Conservation (phyloP, 495 filamentous ascomycete genomes). For the Aspergillus hancockii region DNA sequence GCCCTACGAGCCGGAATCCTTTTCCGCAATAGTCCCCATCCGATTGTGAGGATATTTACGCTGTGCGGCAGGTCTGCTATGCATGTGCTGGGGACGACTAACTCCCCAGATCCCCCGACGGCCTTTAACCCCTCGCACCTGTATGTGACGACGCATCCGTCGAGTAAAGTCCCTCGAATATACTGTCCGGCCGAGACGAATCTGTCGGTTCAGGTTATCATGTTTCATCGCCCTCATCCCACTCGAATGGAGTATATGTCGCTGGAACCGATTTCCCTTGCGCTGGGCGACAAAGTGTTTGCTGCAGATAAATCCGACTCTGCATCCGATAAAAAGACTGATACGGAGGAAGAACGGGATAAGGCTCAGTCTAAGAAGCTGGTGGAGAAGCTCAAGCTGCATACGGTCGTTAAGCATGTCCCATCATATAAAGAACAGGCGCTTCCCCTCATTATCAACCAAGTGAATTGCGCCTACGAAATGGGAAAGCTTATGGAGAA, state of each 20-base stretch:
- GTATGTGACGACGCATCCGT: conserved; percentile 59
- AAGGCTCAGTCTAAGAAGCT: conserved; percentile 61
- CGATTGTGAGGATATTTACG: conserved; percentile 76
- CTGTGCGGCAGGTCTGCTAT: conserved; percentile 81
- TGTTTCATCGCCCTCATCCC: conserved; percentile 85
- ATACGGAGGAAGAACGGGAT: conserved; percentile 60
- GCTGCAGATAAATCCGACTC: conserved; percentile 28
- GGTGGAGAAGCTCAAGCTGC: conserved; percentile 86
- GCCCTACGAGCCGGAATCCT: conserved; percentile 82
- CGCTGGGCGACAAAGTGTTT: conserved; percentile 72
- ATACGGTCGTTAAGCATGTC: conserved; percentile 75
- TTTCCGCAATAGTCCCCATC: conserved; percentile 79
- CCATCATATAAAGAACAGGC: conserved; percentile 81
- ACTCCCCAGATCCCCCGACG: conserved; percentile 49
- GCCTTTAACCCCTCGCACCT: conserved; percentile 71
- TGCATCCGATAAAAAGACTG: conserved; percentile 29
- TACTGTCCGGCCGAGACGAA: conserved; percentile 62
- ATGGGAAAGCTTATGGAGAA: conserved; percentile 79
- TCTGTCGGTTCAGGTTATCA: conserved; percentile 78
- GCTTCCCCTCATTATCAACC: conserved; percentile 81
- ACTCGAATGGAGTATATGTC: conserved; percentile 96
- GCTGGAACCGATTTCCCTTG: conserved; percentile 81
- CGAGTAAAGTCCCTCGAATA: conserved; percentile 65
- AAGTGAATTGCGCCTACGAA: conserved; percentile 95
- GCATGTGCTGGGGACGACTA: conserved; percentile 82